Conservation (phyloP, 805 yeast species). For the Suhomyces sp. region DNA sequence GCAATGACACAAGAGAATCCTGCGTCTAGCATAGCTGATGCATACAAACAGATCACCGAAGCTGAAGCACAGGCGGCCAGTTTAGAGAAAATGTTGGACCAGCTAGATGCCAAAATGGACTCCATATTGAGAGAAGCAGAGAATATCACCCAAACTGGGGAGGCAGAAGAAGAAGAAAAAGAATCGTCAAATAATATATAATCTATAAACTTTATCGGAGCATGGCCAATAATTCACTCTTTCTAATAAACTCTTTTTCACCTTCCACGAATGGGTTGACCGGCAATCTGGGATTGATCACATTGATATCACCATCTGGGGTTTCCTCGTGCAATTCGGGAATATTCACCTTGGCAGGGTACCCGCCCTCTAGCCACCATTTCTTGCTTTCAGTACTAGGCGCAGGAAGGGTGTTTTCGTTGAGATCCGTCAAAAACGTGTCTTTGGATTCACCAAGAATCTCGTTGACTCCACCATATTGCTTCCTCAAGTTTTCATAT, state of each 20-base stretch:
- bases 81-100: constrained; percentile 63
- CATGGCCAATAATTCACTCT: constrained; percentile 14
- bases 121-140: constrained; percentile 50
- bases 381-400: constrained; percentile 79
- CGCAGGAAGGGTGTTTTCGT: constrained; percentile 62
- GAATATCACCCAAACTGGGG: constrained; percentile 11
- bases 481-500: constrained; percentile 51
- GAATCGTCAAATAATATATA: neutral
- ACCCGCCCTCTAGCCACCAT: constrained; percentile 92
- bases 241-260: constrained; percentile 51
- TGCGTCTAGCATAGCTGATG: constrained; percentile 44
- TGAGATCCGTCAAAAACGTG: constrained; percentile 24
- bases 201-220: neutral
- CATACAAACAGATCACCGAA: constrained; percentile 58
- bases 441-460: constrained; percentile 27
- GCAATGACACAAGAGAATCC: constrained; percentile 29
- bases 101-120: constrained; percentile 63
- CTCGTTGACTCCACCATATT: constrained; percentile 41
- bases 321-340: constrained; percentile 37
- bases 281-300: constrained; percentile 67
- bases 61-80: constrained; percentile 64
- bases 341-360: constrained; percentile 64
- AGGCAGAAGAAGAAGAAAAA: neutral
- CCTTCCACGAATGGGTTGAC: constrained; percentile 68
- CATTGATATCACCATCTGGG: constrained; percentile 15